Evolutionary conservation across 139 green algal genomes (phyloP).

Genomic region (Chara braunii): DNA sequence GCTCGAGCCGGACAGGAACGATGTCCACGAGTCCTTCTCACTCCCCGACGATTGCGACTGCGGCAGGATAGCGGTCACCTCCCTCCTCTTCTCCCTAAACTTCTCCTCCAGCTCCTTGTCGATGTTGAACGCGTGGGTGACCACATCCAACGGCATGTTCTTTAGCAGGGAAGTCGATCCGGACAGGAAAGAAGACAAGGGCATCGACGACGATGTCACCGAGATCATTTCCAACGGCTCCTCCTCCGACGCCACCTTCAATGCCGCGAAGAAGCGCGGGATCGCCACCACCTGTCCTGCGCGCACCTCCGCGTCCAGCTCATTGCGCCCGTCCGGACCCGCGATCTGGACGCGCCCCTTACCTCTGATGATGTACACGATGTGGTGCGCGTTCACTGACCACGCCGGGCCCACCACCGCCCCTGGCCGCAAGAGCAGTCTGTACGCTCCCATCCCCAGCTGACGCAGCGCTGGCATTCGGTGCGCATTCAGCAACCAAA

Average conservation of each 20-base stretch:
- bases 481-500: too few relatives aligned
- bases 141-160: constrained; percentile 5
- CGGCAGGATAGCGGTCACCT: too few relatives aligned
- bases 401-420: constrained; percentile 22
- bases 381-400: neutral
- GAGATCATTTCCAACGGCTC: too few relatives aligned
- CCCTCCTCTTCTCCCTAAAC: too few relatives aligned
- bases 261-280: too few relatives aligned
- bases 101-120: constrained; percentile 26
- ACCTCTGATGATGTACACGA: constrained; percentile 29
- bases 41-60: too few relatives aligned
- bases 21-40: too few relatives aligned
- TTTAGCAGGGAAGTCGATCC: constrained; percentile 31
- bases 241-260: too few relatives aligned
- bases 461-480: too few relatives aligned
- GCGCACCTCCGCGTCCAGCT: constrained; percentile 7
- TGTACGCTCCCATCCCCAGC: too few relatives aligned
- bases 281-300: constrained; percentile 21
- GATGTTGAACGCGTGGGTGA: constrained; percentile 20
- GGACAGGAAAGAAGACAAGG: constrained; percentile 15
- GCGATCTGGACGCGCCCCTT: constrained; percentile 31
- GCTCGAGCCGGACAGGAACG: too few relatives aligned
- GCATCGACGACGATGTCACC: too few relatives aligned
- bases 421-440: constrained; percentile 11
- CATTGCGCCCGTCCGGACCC: constrained; percentile 1